A percentile compares a stretch with the other conserved stretches of the same genome.
Conservation (phyloP, 2,329 filamentous ascomycete species). For the Ambrosiella beaveri region DNA sequence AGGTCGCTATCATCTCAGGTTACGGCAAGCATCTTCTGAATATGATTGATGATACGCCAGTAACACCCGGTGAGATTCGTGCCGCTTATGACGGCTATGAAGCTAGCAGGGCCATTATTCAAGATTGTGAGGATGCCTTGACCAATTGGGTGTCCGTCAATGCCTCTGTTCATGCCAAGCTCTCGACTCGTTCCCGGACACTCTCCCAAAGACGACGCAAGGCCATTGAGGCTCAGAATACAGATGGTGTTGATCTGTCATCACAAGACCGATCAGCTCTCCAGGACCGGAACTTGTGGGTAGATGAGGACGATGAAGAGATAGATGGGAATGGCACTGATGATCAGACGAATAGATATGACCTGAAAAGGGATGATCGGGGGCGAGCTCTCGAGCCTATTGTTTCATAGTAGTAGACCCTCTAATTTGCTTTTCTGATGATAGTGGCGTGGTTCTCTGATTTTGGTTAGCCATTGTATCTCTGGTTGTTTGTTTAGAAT, state of each 20-base stretch:
- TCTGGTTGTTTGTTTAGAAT: neutral
- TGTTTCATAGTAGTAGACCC: slow-evolving; percentile 13
- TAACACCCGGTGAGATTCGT: slow-evolving; percentile 91
- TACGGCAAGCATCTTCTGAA: slow-evolving; percentile 98
- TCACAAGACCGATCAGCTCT: slow-evolving; percentile 57
- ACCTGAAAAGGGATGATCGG: slow-evolving; percentile 36
- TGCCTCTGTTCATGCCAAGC: slow-evolving; percentile 70
- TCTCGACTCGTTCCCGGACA: slow-evolving; percentile 74
- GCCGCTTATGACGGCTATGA: slow-evolving; percentile 96
- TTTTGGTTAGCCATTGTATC: neutral
- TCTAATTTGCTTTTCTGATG: neutral
- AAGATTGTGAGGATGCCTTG: slow-evolving; percentile 93
- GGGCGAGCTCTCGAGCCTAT: slow-evolving; percentile 37
- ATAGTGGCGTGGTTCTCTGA: neutral
- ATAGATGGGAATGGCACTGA: slow-evolving; percentile 38
- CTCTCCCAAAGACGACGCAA: slow-evolving; percentile 70
- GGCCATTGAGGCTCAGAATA: slow-evolving; percentile 45
- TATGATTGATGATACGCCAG: slow-evolving; percentile 87
- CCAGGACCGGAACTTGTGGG: slow-evolving; percentile 71
- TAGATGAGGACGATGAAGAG: slow-evolving; percentile 43
- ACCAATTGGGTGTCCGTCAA: slow-evolving; percentile 94
- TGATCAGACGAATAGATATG: slow-evolving; percentile 38
- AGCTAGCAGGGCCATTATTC: slow-evolving; percentile 95
- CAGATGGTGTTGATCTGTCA: slow-evolving; percentile 48
- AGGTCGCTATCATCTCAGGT: slow-evolving; percentile 91